Base-by-base conservation (phyloP, 306 rosid genomes). In the Quercus agrifolia region DNA sequence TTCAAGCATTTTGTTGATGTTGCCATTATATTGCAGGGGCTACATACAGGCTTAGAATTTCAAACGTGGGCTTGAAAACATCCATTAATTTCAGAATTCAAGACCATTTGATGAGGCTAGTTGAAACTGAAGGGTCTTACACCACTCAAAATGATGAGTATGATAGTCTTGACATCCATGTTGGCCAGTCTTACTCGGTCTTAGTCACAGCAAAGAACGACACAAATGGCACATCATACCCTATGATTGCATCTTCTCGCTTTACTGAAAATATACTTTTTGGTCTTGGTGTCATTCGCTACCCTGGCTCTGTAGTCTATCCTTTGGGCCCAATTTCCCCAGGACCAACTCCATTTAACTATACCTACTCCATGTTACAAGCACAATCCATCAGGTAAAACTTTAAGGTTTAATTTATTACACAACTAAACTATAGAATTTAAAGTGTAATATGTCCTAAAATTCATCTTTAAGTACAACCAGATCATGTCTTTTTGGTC, bases 121-220 rank as follows among this genome's bases (percentile, higher is more conserved):
- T 72, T 33, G 76, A 72, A 25, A 54, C 63, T 5, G 76, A 28
- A 54, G 76, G 76, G 14, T 72, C 76, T 72, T 72, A 72, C 76
- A 72, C 76, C 6, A 5, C 54, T 25, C 25, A 72, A 54, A 5
- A 72, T 2, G 56, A 72, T 6, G 56, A 72, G 17, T 72, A 54
- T 62, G 19, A 18, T 54, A 72, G 38, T 72, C 41, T 72, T 51
- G 76, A 72, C 46, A 72, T 72, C 63, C 76, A 72, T 25, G 62
- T 72, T 20, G 66, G 66, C 13, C 66, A 59, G 5, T 23, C 66
- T 59, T 59, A 59, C 66, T 59, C 66, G 10, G 31, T 59, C 23
- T 54, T 72, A 31, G 76, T 54, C 25, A 72, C 49, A 25, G 76
- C 44, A 25, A 72, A 19, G 62, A 15, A 18, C 7, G 15, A 27